Evolutionary conservation across 116 monocot genomes (phyloP), one percentile per base, ranked within the genome.

Genomic region (Iris pallida): DNA sequence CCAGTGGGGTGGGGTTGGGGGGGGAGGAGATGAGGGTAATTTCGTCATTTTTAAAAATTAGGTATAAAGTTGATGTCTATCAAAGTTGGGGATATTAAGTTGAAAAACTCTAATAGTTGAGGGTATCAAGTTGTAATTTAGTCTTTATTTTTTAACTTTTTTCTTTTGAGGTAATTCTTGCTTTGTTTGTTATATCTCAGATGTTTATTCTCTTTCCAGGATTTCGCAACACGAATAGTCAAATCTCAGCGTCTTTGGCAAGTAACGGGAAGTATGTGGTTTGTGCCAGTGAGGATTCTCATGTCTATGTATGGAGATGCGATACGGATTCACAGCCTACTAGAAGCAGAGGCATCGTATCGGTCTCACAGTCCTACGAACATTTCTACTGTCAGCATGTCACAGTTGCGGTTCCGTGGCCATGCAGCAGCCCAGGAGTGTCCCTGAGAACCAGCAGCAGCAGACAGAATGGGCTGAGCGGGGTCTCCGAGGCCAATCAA

Each of bases 211-310:
- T 7, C 41, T 47, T 71, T 64, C 60, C 82, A 98, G 93, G 98
- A 4, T 93, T 93, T 62, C 87, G 85, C 62, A 98, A 98, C 68
- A 98, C 85, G 20, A 90, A 83, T 78, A 98, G 90, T 70, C 98
- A 98, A 75, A 98, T 98, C 47, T 90, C 90, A 41, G 93, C 93
- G 47, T 98, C 82, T 53, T 63, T 88, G 14, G 80, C 93, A 43
- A 56, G 83, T 52, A 87, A 90, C 45, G 88, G 93, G 16, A 86
- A 84, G 64, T 80, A 90, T 67, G 82, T 98, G 9, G 68, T 98
- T 7, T 90, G 85, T 60, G 92, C 96, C 5, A 91, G 91, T 16
- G 92, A 95, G 71, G 95, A 91, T 66, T 96, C 96, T 17, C 86
- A 91, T 46, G 89, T 96, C 5, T 96, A 86, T 18, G 66, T 96